A percentile compares a stretch with the other conserved stretches of the same genome.
These are phyloP conservation scores for Wickerhamomyces strasburgensis DNA, from an alignment of 805 yeast genomes.

Conservation along the genomic window DNA sequence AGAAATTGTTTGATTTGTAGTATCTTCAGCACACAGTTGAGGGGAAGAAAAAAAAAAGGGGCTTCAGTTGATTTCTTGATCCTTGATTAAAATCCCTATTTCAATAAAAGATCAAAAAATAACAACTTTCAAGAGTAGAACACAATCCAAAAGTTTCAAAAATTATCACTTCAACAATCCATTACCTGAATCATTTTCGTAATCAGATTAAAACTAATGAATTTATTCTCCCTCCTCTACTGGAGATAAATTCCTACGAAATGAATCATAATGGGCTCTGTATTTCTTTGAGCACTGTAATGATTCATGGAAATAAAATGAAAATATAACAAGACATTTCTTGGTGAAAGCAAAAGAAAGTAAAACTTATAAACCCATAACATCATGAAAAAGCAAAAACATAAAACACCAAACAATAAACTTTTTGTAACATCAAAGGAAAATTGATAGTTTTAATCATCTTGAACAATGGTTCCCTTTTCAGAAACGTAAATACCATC, in stretches of 20 bases:
- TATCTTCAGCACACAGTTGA: no score
- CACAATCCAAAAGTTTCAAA: no score
- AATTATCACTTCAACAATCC: no score
- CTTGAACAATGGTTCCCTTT: slow-evolving; percentile 83
- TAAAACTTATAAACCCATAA: neutral
- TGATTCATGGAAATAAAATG: slow-evolving; percentile 7
- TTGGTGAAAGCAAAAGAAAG: neutral
- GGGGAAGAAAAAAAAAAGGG: no score
- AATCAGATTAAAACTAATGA: neutral
- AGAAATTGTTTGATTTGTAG: no score
- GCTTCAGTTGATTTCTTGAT: no score
- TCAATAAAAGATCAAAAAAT: no score
- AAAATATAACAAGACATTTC: neutral
- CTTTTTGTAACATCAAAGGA: no score
- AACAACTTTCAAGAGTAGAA: no score
- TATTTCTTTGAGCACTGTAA: slow-evolving; percentile 17
- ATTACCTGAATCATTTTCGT: no score
- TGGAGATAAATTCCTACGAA: neutral
- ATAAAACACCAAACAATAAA: neutral
- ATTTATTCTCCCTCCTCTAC: neutral
- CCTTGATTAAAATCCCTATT: no score
- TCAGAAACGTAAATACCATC: slow-evolving; percentile 99
- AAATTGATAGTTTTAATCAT: slow-evolving; percentile 33
- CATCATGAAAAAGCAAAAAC: neutral
- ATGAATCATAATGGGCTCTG: slow-evolving; percentile 18